A percentile compares a stretch with the other conserved stretches of the same genome.
Evolutionary conservation across 1,284 basidiomycete species (phyloP).

Genomic region (Clitocybe nebularis): DNA sequence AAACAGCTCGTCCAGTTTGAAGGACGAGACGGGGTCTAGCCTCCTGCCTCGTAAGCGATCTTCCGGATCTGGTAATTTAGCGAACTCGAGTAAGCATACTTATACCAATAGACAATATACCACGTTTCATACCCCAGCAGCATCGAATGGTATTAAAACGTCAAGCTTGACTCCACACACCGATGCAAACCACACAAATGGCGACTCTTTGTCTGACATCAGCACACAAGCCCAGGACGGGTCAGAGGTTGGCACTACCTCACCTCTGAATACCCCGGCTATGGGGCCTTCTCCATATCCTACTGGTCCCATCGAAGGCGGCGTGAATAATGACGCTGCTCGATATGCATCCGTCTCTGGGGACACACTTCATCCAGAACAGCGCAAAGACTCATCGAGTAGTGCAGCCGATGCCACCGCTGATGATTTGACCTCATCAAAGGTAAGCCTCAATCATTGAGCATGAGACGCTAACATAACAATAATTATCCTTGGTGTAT

Average conservation of each 20-base stretch:
- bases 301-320: too few relatives aligned
- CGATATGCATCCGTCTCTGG: neutral
- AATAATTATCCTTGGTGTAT: constrained; percentile 1
- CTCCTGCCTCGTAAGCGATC: too few relatives aligned
- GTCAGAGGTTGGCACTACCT: constrained; percentile 4
- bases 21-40: too few relatives aligned
- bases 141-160: neutral
- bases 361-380: neutral
- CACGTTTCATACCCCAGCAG: too few relatives aligned
- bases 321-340: too few relatives aligned
- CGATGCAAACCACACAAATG: neutral
- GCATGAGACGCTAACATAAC: neutral
- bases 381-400: neutral
- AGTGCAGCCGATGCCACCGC: neutral
- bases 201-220: constrained; percentile 9
- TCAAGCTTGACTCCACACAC: constrained; percentile 8
- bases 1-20: too few relatives aligned
- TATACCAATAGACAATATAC: too few relatives aligned
- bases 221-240: constrained; percentile 17
- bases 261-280: too few relatives aligned
- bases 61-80: too few relatives aligned
- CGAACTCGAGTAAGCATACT: too few relatives aligned
- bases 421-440: neutral
- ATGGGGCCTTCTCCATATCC: too few relatives aligned
- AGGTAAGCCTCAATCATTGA: neutral